Evolutionary conservation across 2,329 filamentous ascomycete species (phyloP).

Genomic region (Fusarium drepaniforme): DNA sequence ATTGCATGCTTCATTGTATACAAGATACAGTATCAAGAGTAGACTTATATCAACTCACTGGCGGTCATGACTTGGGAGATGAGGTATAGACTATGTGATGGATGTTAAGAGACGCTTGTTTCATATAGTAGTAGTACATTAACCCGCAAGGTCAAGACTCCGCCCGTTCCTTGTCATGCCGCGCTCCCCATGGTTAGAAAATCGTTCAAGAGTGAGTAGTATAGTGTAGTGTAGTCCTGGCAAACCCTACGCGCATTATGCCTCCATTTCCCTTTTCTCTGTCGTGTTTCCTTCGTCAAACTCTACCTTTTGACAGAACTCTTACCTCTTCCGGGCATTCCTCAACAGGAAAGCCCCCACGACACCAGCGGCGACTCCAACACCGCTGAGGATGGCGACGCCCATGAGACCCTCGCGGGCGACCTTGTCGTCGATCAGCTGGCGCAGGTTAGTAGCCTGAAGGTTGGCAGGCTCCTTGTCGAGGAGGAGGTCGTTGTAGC

Average conservation of each 20-base stretch:
- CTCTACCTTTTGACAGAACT: neutral
- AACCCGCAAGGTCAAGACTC: constrained; percentile 36
- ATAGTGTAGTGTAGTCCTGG: constrained; percentile 24
- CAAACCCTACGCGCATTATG: constrained; percentile 19
- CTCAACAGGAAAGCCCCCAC: constrained; percentile 89
- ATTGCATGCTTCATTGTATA: neutral
- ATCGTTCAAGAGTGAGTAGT: constrained; percentile 27
- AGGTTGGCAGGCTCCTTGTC: constrained; percentile 93
- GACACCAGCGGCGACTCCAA: constrained; percentile 93
- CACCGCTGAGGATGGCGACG: constrained; percentile 92
- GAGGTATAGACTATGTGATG: constrained; percentile 9
- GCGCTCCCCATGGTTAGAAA: constrained; percentile 21
- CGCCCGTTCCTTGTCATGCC: constrained; percentile 15
- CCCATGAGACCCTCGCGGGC: constrained; percentile 94
- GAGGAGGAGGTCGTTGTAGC: constrained; percentile 93
- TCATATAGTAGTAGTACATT: constrained; percentile 40
- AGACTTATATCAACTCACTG: neutral
- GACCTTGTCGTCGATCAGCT: constrained; percentile 95
- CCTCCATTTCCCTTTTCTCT: neutral
- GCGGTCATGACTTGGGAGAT: neutral
- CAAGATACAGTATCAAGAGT: neutral
- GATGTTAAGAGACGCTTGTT: constrained; percentile 30
- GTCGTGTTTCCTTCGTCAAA: neutral
- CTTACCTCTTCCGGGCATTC: constrained; percentile 73
- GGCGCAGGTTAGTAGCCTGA: constrained; percentile 87